These are phyloP conservation scores for Viridothelium virens DNA, from an alignment of 495 filamentous ascomycete genomes.

Conservation along the genomic window DNA sequence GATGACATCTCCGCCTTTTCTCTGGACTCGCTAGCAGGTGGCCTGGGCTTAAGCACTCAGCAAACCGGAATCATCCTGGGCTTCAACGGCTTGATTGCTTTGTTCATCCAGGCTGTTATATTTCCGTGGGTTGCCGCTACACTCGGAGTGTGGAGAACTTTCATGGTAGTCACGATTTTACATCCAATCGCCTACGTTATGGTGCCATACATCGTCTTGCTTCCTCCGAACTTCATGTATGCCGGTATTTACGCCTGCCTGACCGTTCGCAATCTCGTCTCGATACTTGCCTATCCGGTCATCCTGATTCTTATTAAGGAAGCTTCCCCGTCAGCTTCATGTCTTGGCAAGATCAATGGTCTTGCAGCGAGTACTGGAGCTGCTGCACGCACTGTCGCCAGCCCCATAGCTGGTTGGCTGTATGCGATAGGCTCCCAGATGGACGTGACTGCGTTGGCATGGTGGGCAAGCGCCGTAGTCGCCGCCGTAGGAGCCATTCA, in stretches of 20 bases:
- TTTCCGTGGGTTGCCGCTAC: slow-evolving; percentile 64
- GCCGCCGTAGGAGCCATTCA: slow-evolving; percentile 63
- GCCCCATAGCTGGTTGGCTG: slow-evolving; percentile 65
- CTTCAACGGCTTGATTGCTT: slow-evolving; percentile 68
- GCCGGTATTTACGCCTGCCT: slow-evolving; percentile 67
- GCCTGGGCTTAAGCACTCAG: slow-evolving; percentile 63
- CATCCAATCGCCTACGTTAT: slow-evolving; percentile 71
- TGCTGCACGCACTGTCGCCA: slow-evolving; percentile 66
- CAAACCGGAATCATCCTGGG: slow-evolving; percentile 73
- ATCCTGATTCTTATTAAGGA: slow-evolving; percentile 80
- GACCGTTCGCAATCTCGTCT: slow-evolving; percentile 63
- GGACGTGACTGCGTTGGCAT: slow-evolving; percentile 66
- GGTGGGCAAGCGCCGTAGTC: slow-evolving; percentile 67
- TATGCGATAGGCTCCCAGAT: slow-evolving; percentile 60
- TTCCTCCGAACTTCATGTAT: slow-evolving; percentile 52
- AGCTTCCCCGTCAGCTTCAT: slow-evolving; percentile 57
- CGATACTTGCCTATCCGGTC: slow-evolving; percentile 69
- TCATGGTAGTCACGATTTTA: slow-evolving; percentile 63
- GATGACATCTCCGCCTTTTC: slow-evolving; percentile 23
- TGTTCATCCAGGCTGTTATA: slow-evolving; percentile 67
- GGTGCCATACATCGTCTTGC: slow-evolving; percentile 58
- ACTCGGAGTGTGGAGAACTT: slow-evolving; percentile 67
- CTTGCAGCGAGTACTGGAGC: slow-evolving; percentile 72
- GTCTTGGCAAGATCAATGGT: slow-evolving; percentile 73
- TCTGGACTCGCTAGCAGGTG: slow-evolving; percentile 54